Evolutionary conservation across 345 rosid species (phyloP), one percentile per base, ranked within the genome.

Genomic region (Eucalyptus rudis): DNA sequence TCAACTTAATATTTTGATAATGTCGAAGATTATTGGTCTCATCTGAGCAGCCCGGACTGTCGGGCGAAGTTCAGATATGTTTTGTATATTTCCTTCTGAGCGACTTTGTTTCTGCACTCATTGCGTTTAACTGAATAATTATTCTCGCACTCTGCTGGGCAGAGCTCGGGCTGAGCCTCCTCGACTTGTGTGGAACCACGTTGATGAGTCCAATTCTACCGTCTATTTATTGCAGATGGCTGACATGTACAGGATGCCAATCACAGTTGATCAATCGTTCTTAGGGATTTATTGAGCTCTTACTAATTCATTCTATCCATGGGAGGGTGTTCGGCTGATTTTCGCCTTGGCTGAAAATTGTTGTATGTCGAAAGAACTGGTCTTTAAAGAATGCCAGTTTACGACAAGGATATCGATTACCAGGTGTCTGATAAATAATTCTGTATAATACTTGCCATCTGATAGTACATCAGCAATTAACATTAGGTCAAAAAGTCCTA

Each of bases 21-120:
- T 93, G 94, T 64, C 80, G 90, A 93, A 92, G 92, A 92, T 83
- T 88, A 50, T 36, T 56, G 87, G 58, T 76, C 83, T 36, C 83
- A 20, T 76, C 83, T 76, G 83, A 76, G 83, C 83, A 36, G 3
- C 81, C 27, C 47, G 47, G 45, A 76, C 83, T n/a, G 81, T 58
- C 13, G 86, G 88, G 90, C 89, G 49, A 58, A 87, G 89, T 87
- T 90, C 86, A 87, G 89, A 86, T 56, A 66, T 50, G 90, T 89
- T 88, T 19, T 87, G 88, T 87, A 87, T 52, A 66, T 64, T 85
- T 58, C 88, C 84, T 87, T 66, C 19, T 25, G 88, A 54, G 43
- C 54, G 43, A 7, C 71, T 47, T 52, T 66, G 58, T 80, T 66
- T 40, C 58, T 29, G 68, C 54, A 83, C n/a, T 64, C 8, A 22